A percentile compares a stretch with the other conserved stretches of the same genome.
Conservation (phyloP, 805 yeast species). For the Yarrowia porcina region DNA sequence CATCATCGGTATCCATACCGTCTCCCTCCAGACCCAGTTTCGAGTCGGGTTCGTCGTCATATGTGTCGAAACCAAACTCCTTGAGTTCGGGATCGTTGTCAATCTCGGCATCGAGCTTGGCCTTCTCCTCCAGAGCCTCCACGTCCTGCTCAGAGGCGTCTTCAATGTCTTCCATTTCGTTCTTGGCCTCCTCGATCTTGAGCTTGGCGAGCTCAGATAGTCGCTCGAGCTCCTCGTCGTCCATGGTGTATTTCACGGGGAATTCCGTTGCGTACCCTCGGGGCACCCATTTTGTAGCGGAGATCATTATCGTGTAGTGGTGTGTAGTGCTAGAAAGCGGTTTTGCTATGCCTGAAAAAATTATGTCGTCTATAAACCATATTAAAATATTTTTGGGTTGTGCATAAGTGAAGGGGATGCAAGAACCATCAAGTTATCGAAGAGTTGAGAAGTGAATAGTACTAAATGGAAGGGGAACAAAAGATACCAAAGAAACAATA, state of each 20-base stretch:
- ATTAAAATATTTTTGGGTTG: constrained; percentile 19
- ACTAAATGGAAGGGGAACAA: too few relatives aligned
- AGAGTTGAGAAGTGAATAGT: too few relatives aligned
- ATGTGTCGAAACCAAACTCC: constrained; percentile 81
- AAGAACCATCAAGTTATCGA: too few relatives aligned
- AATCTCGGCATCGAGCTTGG: constrained; percentile 25
- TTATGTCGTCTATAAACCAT: constrained; percentile 7
- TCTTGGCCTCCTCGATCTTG: constrained; percentile 72
- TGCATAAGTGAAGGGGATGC: neutral
- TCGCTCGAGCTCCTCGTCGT: constrained; percentile 90
- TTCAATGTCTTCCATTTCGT: constrained; percentile 47
- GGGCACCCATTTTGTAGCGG: constrained; percentile 94
- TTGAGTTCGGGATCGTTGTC: constrained; percentile 48
- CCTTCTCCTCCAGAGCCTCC: constrained; percentile 28
- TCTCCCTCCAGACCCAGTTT: constrained; percentile 53
- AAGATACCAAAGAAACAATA: neutral
- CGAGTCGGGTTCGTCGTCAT: constrained; percentile 60
- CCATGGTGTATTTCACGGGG: constrained; percentile 82
- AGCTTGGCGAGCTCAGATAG: constrained; percentile 80
- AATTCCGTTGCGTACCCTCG: constrained; percentile 91
- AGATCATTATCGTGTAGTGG: constrained; percentile 55
- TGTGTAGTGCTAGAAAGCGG: neutral
- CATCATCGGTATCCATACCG: constrained; percentile 61
- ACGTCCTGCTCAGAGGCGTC: constrained; percentile 38
- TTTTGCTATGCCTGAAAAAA: constrained; percentile 9